Conservation (phyloP, 176 grass and related monocot species). For the Carex littledalei region DNA sequence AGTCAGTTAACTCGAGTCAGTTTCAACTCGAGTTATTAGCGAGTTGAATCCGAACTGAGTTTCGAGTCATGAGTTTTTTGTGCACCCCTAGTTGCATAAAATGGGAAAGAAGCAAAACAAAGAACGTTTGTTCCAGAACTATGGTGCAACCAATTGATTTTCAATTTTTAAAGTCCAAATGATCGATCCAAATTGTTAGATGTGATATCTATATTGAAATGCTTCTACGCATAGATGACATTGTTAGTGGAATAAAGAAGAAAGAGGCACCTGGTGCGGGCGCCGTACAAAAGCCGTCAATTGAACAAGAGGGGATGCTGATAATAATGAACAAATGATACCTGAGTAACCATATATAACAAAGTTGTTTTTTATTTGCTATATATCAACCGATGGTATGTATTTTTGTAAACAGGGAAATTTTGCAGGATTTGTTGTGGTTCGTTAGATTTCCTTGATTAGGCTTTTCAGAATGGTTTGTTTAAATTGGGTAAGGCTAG, state of each 20-base stretch:
- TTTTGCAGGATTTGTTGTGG: conserved; percentile 14
- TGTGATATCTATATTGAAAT: conserved; percentile 12
- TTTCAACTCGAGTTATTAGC: too few species aligned
- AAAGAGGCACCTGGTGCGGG: conserved; percentile 57
- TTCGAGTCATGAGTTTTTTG: too few species aligned
- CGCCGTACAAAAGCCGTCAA: conserved; percentile 58
- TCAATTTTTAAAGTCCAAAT: too few species aligned
- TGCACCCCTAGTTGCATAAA: too few species aligned
- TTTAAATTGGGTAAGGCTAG: not conserved
- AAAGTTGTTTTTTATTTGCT: conserved; percentile 4
- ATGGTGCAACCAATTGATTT: too few species aligned
- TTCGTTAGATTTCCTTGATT: not conserved
- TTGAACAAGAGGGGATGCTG: conserved; percentile 82
- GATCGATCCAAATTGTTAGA: too few species aligned
- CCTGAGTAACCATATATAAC: conserved; percentile 49
- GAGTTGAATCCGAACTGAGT: too few species aligned
- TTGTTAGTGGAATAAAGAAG: conserved; percentile 98
- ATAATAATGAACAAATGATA: conserved; percentile 91
- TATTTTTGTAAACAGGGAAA: not conserved
- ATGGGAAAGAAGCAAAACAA: too few species aligned
- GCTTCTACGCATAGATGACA: conserved; percentile 95
- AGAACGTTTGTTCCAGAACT: too few species aligned
- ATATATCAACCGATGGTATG: not conserved
- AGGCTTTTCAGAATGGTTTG: not conserved
- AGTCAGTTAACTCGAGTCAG: too few species aligned